Evolutionary conservation across 2,329 filamentous ascomycete species (phyloP).

Genomic region (Aspergillus uvarum): DNA sequence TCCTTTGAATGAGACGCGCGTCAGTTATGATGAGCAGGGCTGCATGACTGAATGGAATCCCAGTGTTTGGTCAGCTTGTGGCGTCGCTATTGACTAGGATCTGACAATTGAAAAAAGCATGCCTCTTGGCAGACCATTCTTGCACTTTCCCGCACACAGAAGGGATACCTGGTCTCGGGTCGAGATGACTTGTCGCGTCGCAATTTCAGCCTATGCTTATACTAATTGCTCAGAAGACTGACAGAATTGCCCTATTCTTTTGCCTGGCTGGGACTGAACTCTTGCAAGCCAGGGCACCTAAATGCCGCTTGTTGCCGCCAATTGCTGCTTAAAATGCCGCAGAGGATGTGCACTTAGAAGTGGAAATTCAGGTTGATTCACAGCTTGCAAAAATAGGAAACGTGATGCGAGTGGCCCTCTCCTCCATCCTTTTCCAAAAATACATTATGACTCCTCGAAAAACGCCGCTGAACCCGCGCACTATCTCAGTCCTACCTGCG

Average conservation of each 20-base stretch:
- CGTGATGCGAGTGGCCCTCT: neutral
- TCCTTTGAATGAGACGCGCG: neutral
- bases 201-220: neutral
- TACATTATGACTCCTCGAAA: neutral
- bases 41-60: neutral
- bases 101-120: neutral
- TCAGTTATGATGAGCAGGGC: neutral
- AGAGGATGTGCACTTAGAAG: neutral
- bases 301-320: neutral
- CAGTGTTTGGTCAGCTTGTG: neutral
- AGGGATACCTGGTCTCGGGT: neutral
- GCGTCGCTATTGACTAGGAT: neutral
- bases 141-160: neutral
- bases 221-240: neutral
- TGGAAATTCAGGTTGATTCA: neutral
- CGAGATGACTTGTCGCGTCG: neutral
- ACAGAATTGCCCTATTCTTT: neutral
- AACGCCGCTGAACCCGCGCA: neutral
- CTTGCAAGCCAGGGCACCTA: neutral
- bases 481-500: conserved; percentile 14
- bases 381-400: neutral
- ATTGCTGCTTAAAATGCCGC: neutral
- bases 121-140: neutral
- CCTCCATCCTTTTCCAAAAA: neutral
- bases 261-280: neutral